Evolutionary conservation across 139 green algal genomes (phyloP).

Genomic region (Asterochloris erici): DNA sequence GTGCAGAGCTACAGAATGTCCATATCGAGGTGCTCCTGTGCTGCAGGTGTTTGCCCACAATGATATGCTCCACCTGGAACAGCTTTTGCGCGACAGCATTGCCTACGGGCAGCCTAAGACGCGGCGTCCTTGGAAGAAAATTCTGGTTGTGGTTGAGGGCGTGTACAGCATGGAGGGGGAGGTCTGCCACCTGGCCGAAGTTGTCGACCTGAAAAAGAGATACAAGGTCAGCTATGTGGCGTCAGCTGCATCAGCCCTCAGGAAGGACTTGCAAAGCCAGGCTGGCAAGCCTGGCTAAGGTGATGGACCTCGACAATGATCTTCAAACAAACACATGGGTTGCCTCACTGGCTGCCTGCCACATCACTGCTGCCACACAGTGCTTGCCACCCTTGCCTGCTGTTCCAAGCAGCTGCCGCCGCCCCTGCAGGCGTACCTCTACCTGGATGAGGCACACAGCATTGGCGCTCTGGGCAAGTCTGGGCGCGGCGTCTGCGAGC

Average conservation of each 20-base stretch:
- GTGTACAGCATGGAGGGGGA: slow-evolving; percentile 99
- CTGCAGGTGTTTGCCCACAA: slow-evolving; percentile 90
- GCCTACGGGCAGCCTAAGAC: slow-evolving; percentile 91
- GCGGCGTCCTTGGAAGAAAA: slow-evolving; percentile 91
- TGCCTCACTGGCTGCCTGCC: no score
- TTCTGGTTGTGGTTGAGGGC: slow-evolving; percentile 96
- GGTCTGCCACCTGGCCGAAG: slow-evolving; percentile 72
- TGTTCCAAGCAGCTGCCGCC: no score
- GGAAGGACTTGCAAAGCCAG: no score
- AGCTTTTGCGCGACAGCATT: slow-evolving; percentile 77
- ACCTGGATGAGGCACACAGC: slow-evolving; percentile 98
- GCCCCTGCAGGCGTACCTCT: slow-evolving; percentile 82
- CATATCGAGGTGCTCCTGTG: no score
- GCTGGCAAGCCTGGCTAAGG: no score
- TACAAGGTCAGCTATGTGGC: slow-evolving; percentile 52
- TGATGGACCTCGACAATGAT: no score
- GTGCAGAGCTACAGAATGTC: no score
- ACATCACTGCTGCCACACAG: no score
- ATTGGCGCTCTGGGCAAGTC: slow-evolving; percentile 89
- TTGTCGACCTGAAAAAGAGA: slow-evolving; percentile 91
- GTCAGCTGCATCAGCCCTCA: no score
- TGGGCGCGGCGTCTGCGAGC: slow-evolving; percentile 83
- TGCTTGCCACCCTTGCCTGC: no score
- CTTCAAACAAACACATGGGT: no score
- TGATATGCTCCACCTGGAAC: slow-evolving; percentile 82